Evolutionary conservation across 257 asterid genomes (phyloP).

Genomic region (Cynanchum wilfordii): DNA sequence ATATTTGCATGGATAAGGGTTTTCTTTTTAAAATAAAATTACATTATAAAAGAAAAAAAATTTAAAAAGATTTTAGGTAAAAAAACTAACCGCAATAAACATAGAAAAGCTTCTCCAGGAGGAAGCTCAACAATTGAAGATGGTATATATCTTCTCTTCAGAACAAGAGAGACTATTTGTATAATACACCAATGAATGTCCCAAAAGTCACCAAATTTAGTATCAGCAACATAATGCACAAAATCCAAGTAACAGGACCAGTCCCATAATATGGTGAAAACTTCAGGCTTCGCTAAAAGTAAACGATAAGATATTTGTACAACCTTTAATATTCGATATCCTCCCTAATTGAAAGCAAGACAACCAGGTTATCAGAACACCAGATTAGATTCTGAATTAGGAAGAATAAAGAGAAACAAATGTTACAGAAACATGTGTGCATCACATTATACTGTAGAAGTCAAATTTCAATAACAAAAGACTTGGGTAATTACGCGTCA

Average conservation of each 20-base stretch:
- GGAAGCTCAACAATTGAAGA: slow-evolving; percentile 38
- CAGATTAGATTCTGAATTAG: slow-evolving; percentile 12
- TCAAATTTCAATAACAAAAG: background rate
- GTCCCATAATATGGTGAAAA: slow-evolving; percentile 68
- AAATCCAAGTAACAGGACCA: slow-evolving; percentile 76
- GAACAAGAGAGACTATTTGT: slow-evolving; percentile 41
- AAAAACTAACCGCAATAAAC: slow-evolving; percentile 53
- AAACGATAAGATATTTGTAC: slow-evolving; percentile 62
- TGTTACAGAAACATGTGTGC: background rate
- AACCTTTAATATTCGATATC: slow-evolving; percentile 44
- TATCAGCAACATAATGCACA: slow-evolving; percentile 32
- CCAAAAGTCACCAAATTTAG: slow-evolving; percentile 23
- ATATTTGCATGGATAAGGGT: background rate
- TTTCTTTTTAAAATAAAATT: background rate
- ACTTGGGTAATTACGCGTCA: background rate
- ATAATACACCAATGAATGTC: slow-evolving; percentile 68
- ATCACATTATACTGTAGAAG: background rate
- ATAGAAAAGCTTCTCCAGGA: slow-evolving; percentile 45
- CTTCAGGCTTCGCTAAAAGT: slow-evolving; percentile 56
- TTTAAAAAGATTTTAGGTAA: background rate
- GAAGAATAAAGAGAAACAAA: background rate
- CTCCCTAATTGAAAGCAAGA: slow-evolving; percentile 37
- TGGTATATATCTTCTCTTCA: slow-evolving; percentile 51
- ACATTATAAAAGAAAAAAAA: no score
- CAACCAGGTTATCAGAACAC: slow-evolving; percentile 14